Conservation (phyloP, 2,329 filamentous ascomycete genomes). For the Coccinonectria pachysandricola region DNA sequence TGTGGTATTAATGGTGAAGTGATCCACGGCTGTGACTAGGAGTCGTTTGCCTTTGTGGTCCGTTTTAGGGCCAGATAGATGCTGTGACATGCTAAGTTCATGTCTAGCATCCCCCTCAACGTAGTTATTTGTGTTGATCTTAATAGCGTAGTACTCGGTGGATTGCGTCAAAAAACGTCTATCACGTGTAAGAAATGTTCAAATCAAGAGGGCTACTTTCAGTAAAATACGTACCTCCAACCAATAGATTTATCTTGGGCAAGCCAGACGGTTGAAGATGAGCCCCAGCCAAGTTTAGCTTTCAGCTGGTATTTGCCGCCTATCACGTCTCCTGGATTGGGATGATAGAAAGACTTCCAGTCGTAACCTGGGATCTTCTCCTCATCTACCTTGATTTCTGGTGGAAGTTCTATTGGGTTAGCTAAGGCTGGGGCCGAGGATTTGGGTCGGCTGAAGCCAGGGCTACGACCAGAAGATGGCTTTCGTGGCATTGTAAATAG, state of each 20-base stretch:
- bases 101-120: slow-evolving; percentile 12
- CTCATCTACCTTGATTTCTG: slow-evolving; percentile 11
- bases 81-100: slow-evolving; percentile 8
- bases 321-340: slow-evolving; percentile 21
- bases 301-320: slow-evolving; percentile 23
- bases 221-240: too few species aligned
- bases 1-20: slow-evolving; percentile 19
- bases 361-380: slow-evolving; percentile 14
- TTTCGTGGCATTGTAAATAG: too few species aligned
- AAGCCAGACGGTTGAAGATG: slow-evolving; percentile 29
- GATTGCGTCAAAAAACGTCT: slow-evolving; percentile 2
- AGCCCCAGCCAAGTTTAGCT: slow-evolving; percentile 27
- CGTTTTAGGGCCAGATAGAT: slow-evolving; percentile 2
- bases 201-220: too few species aligned
- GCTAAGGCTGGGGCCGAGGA: too few species aligned
- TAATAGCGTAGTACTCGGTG: slow-evolving; percentile 13
- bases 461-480: too few species aligned
- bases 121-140: slow-evolving; percentile 12
- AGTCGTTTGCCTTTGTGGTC: slow-evolving; percentile 20
- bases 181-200: too few species aligned
- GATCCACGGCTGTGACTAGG: slow-evolving; percentile 22
- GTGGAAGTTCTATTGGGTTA: too few species aligned
- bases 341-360: slow-evolving; percentile 20
- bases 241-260: too few species aligned
- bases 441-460: too few species aligned